Base-by-base conservation (phyloP, 2,329 filamentous ascomycete genomes). In the Blastomyces silverae region DNA sequence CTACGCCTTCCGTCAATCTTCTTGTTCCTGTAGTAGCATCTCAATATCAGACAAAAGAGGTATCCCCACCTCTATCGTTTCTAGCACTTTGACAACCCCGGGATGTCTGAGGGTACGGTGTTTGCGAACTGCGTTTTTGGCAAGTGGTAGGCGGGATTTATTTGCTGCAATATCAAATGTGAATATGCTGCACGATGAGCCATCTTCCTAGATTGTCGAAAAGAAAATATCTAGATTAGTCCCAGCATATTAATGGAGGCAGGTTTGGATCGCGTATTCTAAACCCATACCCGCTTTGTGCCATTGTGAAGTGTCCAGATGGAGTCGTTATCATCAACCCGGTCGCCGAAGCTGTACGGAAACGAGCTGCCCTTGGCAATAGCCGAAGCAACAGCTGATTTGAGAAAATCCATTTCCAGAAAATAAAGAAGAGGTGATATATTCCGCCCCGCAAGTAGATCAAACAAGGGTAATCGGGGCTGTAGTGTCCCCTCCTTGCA, bases 301-400 rank as follows among this genome's bases (percentile, higher is more conserved):
- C 91, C 94, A 78, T 97, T 97, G 79, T 94, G 89, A 65, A 99
- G 81, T n/a, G 89, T 90, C 92, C 94, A 99, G 72, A 97, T 92
- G 34, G 93, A 96, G 73, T 94, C 87, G 75, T 95, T 91, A 63
- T 94, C 83, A 75, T 97, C 93, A 66, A 97, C 89, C 75, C 89
- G 87, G 77, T 99, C 94, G 72, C 92, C 93, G 74, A 97, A 94
- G 59, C 85, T 88, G 76, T 96, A 97, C 4, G 92, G 92, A 74
- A 97, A 96, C 6, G 92, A 88, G 63, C 92, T 92, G 1, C 93
- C 92, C 77, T 96, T 94, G 57, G 94, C 91, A 73, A 99, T 97
- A 71, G 92, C 93, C 67, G 94, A 97, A 57, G 92, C 93, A 75
- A 97, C 92, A 62, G 94, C 94, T 67, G 92, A 97, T 80, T 97